phyloP scores from a whole-genome alignment of 805 yeast genomes.

The Danielia reshetovae region DNA sequence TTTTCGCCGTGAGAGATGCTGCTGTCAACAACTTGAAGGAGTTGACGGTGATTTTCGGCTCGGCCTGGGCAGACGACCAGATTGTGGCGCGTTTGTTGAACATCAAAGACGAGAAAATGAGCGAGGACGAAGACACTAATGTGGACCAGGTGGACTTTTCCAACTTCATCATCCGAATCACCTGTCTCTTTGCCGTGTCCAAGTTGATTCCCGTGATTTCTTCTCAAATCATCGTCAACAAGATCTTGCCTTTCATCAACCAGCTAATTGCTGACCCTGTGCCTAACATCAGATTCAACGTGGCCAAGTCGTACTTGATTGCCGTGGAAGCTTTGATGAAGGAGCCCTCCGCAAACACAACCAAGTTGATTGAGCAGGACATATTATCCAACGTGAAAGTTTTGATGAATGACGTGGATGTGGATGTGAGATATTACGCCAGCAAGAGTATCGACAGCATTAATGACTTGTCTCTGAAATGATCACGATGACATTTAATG shows the following conservation, averaged over 20 bases:
- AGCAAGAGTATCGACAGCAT: slow-evolving; percentile 47
- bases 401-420: slow-evolving; percentile 69
- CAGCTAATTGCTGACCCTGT: slow-evolving; percentile 74
- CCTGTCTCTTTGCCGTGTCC: slow-evolving; percentile 86
- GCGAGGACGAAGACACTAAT: slow-evolving; percentile 19
- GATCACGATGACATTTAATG: neutral
- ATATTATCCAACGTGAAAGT: slow-evolving; percentile 64
- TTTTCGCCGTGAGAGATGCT: slow-evolving; percentile 93
- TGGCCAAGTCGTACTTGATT: slow-evolving; percentile 75
- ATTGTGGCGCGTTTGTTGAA: slow-evolving; percentile 70
- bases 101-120: slow-evolving; percentile 19
- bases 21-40: slow-evolving; percentile 82
- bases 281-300: slow-evolving; percentile 93
- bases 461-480: slow-evolving; percentile 18
- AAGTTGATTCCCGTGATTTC: slow-evolving; percentile 71
- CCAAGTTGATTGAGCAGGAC: slow-evolving; percentile 33
- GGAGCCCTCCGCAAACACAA: slow-evolving; percentile 19
- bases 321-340: slow-evolving; percentile 51
- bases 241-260: slow-evolving; percentile 76
- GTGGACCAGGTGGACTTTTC: slow-evolving; percentile 43
- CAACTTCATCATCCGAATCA: slow-evolving; percentile 88
- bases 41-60: slow-evolving; percentile 83
- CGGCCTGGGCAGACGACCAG: slow-evolving; percentile 87
- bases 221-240: slow-evolving; percentile 50
- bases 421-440: slow-evolving; percentile 87